phyloP scores from a whole-genome alignment of 331 rosid genomes.

The Acacia concinna region DNA sequence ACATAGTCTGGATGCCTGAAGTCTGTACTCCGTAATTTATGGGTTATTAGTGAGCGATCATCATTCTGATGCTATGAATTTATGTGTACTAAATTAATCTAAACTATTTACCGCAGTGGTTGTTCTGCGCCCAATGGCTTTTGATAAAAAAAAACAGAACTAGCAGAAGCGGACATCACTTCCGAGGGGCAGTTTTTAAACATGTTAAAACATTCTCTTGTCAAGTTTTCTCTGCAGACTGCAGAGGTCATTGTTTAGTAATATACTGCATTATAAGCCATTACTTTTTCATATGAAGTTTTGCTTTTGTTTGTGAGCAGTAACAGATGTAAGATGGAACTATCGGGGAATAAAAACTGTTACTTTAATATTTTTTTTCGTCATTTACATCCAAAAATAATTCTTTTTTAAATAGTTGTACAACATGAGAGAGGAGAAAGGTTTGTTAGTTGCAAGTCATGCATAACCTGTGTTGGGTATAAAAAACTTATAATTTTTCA shows the following conservation, averaged over 20 bases:
- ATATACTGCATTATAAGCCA: not conserved
- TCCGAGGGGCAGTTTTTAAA: not conserved
- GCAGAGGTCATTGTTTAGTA: not conserved
- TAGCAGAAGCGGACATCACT: not conserved
- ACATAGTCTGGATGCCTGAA: not conserved
- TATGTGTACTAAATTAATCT: not conserved
- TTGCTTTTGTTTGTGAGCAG: not conserved
- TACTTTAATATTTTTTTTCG: not conserved
- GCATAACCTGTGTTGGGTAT: not conserved
- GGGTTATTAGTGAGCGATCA: not conserved
- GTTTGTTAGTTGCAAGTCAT: not conserved
- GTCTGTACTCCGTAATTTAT: not conserved
- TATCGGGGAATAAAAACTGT: not conserved
- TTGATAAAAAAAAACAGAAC: not conserved
- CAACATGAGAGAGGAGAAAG: not conserved
- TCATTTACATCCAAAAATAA: not conserved
- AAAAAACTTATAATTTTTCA: not conserved
- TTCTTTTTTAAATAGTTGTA: not conserved
- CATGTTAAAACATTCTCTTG: not conserved
- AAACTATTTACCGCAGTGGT: not conserved
- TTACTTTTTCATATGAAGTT: not conserved
- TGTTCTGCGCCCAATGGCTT: not conserved
- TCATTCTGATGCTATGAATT: not conserved
- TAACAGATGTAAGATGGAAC: not conserved
- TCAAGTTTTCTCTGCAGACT: not conserved